Evolutionary conservation across 2,329 filamentous ascomycete species (phyloP).

Genomic region (Chaetomiaceae sp.): DNA sequence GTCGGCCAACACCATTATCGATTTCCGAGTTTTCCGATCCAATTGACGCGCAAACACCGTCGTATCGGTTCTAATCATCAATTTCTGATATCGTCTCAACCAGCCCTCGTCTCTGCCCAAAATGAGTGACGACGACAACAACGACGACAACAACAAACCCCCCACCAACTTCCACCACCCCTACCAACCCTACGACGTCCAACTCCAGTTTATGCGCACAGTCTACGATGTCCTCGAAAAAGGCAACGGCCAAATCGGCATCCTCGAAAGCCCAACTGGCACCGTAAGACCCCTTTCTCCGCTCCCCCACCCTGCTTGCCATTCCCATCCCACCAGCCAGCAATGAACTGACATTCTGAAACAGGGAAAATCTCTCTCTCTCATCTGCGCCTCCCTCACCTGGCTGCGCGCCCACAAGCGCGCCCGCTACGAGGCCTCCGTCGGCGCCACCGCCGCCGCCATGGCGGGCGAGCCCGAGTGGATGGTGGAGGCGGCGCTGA

Average conservation of each 20-base stretch:
- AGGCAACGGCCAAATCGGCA: slow-evolving; percentile 68
- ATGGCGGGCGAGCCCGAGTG: slow-evolving; percentile 71
- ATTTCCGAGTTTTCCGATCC: too few relatives aligned
- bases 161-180: slow-evolving; percentile 72
- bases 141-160: too few relatives aligned
- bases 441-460: slow-evolving; percentile 37
- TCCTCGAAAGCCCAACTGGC: slow-evolving; percentile 91
- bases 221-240: slow-evolving; percentile 71
- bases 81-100: too few relatives aligned
- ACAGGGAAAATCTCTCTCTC: slow-evolving; percentile 80
- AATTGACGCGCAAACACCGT: too few relatives aligned
- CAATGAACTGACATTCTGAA: neutral
- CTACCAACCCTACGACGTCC: slow-evolving; percentile 80
- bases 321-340: neutral
- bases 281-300: slow-evolving; percentile 39
- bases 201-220: slow-evolving; percentile 79
- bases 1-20: too few relatives aligned
- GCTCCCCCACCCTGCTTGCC: neutral
- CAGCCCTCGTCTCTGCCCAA: neutral
- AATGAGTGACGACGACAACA: slow-evolving; percentile 1
- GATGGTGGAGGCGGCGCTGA: slow-evolving; percentile 72
- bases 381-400: slow-evolving; percentile 82
- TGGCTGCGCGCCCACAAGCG: slow-evolving; percentile 84
- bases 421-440: slow-evolving; percentile 48
- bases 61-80: too few relatives aligned